Conservation (phyloP, 768 basidiomycete genomes). For the Rossbeevera mucosa region DNA sequence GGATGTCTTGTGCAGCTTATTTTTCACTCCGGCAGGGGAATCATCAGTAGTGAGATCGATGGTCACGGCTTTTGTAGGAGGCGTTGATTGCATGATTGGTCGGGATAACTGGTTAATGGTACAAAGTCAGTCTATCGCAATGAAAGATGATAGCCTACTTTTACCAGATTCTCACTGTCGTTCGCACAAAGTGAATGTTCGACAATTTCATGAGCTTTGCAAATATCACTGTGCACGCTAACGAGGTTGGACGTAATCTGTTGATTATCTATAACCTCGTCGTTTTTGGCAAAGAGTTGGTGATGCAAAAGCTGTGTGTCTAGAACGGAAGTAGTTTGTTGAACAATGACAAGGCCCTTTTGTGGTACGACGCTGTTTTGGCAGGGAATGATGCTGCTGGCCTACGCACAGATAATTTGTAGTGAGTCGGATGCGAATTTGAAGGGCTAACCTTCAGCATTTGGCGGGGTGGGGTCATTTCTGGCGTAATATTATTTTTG, state of each 20-base stretch:
- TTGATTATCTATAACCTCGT: neutral
- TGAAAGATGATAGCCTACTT: slow-evolving; percentile 9
- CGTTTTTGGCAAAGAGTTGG: neutral
- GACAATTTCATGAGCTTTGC: neutral
- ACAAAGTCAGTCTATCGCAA: neutral
- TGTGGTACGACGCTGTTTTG: slow-evolving; percentile 23
- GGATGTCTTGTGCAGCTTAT: neutral
- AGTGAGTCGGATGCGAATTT: neutral
- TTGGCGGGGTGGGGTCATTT: neutral
- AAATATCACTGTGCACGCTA: neutral
- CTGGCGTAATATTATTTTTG: neutral
- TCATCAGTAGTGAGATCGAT: slow-evolving; percentile 44
- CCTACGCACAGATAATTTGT: slow-evolving; percentile 6
- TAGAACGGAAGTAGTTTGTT: neutral
- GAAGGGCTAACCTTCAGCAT: slow-evolving; percentile 14
- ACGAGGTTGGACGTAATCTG: neutral
- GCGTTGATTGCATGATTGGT: slow-evolving; percentile 10
- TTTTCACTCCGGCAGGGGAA: slow-evolving; percentile 17
- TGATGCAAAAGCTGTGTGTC: neutral
- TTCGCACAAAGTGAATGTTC: slow-evolving; percentile 3
- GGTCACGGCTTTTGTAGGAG: slow-evolving; percentile 27
- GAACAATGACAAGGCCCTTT: slow-evolving; percentile 23
- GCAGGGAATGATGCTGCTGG: neutral
- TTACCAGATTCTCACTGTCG: neutral
- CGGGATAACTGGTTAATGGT: slow-evolving; percentile 11